Base-by-base conservation (phyloP, 495 filamentous ascomycete species). In the Neurospora pannonica region DNA sequence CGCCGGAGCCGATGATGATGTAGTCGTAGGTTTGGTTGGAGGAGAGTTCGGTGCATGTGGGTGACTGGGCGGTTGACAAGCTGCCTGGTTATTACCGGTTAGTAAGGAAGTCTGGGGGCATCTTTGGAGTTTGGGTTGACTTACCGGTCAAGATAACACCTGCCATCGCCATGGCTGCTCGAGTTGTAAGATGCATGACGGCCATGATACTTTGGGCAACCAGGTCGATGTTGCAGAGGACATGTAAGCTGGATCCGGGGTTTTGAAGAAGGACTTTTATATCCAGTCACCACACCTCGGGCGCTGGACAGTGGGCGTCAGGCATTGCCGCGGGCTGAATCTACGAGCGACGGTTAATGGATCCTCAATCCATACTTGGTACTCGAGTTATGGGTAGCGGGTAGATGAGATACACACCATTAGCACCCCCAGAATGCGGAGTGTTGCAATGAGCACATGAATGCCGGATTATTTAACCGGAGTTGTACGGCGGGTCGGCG, bases 1-100 rank as follows among this genome's bases (percentile, higher is more conserved):
- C 88, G 48, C 90, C 90, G 43, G 82, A 88, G 31, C 90, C 90
- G 72, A 90, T 84, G 24, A 91, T 83, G 70, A 91, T 87, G 81
- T 92, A 93, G 78, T 93, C 90, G 73, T 87, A 92, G 15, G 85
- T 86, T 40, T 78, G 77, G 15, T 38, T 78, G 39, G 82, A 84
- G 70, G 82, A 85, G 71, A 82, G 82, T n/a, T 84, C 78, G 10
- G 84, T 78, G 34, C 78, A 79, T 5, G 60, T 62, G 78, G 82
- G 42, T 43, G 42, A n/a, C 7, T 43, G 42, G 42, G 42, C 42
- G 42, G 42, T n/a, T n/a, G 42, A 5, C 19, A 43, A 43, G 42
- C 17, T 43, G 5, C 17, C 42, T 43, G 42, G 42, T 43, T 43
- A 43, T 3, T 43, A 3, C 17, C 7, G 42, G 42, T 43, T 7